phyloP scores from a whole-genome alignment of 2,329 filamentous ascomycete genomes.

The Sporothrix brasiliensis region DNA sequence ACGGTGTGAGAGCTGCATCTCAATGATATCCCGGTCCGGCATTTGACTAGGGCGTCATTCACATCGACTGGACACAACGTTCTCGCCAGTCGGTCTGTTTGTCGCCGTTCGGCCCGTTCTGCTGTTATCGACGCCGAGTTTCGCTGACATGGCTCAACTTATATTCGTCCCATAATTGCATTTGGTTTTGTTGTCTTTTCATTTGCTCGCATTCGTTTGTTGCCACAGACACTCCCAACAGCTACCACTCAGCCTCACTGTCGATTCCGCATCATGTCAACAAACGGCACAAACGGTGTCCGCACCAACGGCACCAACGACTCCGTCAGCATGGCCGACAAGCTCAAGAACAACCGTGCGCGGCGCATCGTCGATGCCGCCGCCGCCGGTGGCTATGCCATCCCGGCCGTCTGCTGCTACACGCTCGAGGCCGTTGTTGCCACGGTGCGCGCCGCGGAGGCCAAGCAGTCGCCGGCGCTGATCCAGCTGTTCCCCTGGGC shows the following conservation, averaged over 20 bases:
- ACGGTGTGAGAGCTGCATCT: not conserved
- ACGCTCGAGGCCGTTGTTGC: conserved; percentile 56
- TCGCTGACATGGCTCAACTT: not conserved
- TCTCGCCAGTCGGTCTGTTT: too few relatives aligned
- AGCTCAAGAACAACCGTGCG: conserved; percentile 26
- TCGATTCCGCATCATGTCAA: not conserved
- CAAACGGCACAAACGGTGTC: not conserved
- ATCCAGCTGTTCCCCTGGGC: conserved; percentile 77
- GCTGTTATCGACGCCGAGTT: not conserved
- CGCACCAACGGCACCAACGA: not conserved
- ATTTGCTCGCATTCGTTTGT: conserved; percentile 1
- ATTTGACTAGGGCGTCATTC: not conserved
- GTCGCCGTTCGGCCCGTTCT: too few relatives aligned
- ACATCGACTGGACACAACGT: too few relatives aligned
- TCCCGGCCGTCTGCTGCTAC: conserved; percentile 57
- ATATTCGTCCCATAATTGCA: not conserved
- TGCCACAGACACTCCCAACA: not conserved
- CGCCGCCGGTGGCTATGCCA: conserved; percentile 58
- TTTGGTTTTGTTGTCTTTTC: not conserved
- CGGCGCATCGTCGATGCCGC: conserved; percentile 58
- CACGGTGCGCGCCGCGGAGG: conserved; percentile 68
- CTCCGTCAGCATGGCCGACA: conserved; percentile 4
- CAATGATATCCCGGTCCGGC: conserved; percentile 2
- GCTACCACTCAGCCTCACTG: not conserved
- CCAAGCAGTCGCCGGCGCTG: conserved; percentile 67